A percentile compares a stretch with the other conserved stretches of the same genome.
These are phyloP conservation scores for Aspergillus transmontanensis DNA, from an alignment of 2,329 filamentous ascomycete species.

Conservation along the genomic window DNA sequence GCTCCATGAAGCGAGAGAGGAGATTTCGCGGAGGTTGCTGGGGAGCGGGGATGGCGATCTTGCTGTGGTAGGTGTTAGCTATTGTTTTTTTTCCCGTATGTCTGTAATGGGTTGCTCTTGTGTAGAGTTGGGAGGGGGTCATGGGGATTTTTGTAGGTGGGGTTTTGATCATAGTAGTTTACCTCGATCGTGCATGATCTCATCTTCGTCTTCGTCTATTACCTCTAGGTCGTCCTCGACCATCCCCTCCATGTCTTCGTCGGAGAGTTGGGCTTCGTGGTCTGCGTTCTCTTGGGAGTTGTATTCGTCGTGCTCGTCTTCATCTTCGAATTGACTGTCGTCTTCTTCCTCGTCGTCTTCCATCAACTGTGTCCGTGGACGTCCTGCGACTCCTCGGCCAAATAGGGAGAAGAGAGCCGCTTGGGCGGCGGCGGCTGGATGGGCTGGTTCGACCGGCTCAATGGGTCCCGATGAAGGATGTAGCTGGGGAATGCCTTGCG, in stretches of 20 bases:
- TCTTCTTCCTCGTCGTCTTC: conserved; percentile 22
- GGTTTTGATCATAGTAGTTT: neutral
- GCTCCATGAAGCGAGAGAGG: conserved; percentile 67
- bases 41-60: conserved; percentile 41
- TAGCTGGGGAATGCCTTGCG: conserved; percentile 30
- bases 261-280: conserved; percentile 23
- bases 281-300: conserved; percentile 4
- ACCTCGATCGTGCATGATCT: conserved; percentile 41
- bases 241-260: conserved; percentile 22
- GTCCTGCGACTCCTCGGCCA: conserved; percentile 16
- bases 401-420: conserved; percentile 27
- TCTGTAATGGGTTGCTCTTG: too few relatives aligned
- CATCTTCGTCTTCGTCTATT: conserved; percentile 34
- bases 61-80: conserved; percentile 24
- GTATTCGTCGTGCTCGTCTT: conserved; percentile 14
- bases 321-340: conserved; percentile 21
- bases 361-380: conserved; percentile 15
- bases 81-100: too few relatives aligned
- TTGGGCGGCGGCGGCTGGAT: conserved; percentile 24
- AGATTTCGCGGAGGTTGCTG: conserved; percentile 61
- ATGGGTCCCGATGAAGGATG: conserved; percentile 31
- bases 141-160: too few relatives aligned
- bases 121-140: too few relatives aligned
- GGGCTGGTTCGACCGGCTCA: conserved; percentile 23
- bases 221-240: conserved; percentile 23